Percentiles rank a stretch among this genome's conserved stretches.
These are phyloP conservation scores for Opeltia flavorubescens DNA, from an alignment of 495 filamentous ascomycete genomes.

Conservation along the genomic window DNA sequence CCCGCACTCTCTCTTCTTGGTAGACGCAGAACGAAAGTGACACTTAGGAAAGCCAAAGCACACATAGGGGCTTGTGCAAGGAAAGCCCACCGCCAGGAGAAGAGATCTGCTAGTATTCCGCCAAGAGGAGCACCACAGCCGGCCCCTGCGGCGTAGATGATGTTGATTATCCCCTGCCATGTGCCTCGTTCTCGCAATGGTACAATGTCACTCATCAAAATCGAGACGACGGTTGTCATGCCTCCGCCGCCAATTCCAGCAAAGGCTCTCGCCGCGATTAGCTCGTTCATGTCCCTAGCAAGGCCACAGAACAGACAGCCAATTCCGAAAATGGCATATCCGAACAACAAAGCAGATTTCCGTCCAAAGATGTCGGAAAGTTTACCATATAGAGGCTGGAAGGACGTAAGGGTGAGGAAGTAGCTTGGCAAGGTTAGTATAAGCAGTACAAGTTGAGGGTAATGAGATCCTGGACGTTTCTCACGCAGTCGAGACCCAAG, in stretches of 20 bases:
- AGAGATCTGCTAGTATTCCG: constrained; percentile 56
- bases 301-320: constrained; percentile 64
- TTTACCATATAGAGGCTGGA: constrained; percentile 70
- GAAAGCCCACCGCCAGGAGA: constrained; percentile 82
- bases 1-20: constrained; percentile 38
- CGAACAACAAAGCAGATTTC: constrained; percentile 59
- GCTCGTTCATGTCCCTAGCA: constrained; percentile 49
- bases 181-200: constrained; percentile 61
- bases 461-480: neutral
- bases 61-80: constrained; percentile 57
- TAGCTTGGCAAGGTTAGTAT: constrained; percentile 22
- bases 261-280: constrained; percentile 53
- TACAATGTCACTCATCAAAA: constrained; percentile 66
- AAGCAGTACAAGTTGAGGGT: no score
- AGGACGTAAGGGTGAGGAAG: constrained; percentile 64
- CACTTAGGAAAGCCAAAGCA: constrained; percentile 48
- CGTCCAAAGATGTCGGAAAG: constrained; percentile 71
- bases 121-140: constrained; percentile 60
- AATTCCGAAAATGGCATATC: constrained; percentile 58
- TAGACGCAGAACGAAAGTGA: constrained; percentile 47
- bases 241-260: constrained; percentile 73
- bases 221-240: constrained; percentile 69
- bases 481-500: constrained; percentile 68
- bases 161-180: constrained; percentile 75
- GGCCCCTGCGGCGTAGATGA: constrained; percentile 59